phyloP scores from a whole-genome alignment of 2,329 filamentous ascomycete species.

The Verticillium dahliae region DNA sequence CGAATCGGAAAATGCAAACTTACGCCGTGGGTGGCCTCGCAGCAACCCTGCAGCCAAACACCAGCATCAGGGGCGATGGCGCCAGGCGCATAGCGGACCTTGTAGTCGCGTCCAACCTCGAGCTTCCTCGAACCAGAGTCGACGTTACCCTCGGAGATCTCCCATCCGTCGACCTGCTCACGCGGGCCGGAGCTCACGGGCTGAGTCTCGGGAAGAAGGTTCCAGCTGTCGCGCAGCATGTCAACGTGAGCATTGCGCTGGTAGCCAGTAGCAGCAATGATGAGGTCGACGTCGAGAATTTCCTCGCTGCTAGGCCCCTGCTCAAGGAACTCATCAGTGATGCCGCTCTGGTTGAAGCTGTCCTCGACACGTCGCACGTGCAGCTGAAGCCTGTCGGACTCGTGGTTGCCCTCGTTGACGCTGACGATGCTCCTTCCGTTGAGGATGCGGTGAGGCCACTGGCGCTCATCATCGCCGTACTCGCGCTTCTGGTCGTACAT shows the following conservation, averaged over 20 bases:
- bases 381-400: slow-evolving; percentile 46
- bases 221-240: slow-evolving; percentile 62
- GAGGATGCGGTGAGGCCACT: slow-evolving; percentile 80
- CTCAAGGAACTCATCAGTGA: slow-evolving; percentile 27
- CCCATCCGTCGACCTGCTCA: slow-evolving; percentile 29
- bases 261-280: slow-evolving; percentile 88
- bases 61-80: slow-evolving; percentile 68
- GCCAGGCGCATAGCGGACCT: slow-evolving; percentile 62
- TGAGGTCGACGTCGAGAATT: slow-evolving; percentile 66
- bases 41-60: slow-evolving; percentile 90
- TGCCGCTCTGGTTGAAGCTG: slow-evolving; percentile 20
- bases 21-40: slow-evolving; percentile 86
- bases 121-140: slow-evolving; percentile 37
- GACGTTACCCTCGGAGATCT: slow-evolving; percentile 15
- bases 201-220: slow-evolving; percentile 51
- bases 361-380: slow-evolving; percentile 43
- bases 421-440: slow-evolving; percentile 59
- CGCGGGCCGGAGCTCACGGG: slow-evolving; percentile 4
- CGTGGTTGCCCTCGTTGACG: slow-evolving; percentile 46
- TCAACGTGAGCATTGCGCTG: slow-evolving; percentile 68
- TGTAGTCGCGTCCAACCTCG: slow-evolving; percentile 71
- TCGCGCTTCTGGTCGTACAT: slow-evolving; percentile 81
- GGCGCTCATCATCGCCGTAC: slow-evolving; percentile 58
- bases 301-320: slow-evolving; percentile 37
- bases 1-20: slow-evolving; percentile 30